Conservation (phyloP, 2,329 filamentous ascomycete genomes). For the Penicillium oxalicum region DNA sequence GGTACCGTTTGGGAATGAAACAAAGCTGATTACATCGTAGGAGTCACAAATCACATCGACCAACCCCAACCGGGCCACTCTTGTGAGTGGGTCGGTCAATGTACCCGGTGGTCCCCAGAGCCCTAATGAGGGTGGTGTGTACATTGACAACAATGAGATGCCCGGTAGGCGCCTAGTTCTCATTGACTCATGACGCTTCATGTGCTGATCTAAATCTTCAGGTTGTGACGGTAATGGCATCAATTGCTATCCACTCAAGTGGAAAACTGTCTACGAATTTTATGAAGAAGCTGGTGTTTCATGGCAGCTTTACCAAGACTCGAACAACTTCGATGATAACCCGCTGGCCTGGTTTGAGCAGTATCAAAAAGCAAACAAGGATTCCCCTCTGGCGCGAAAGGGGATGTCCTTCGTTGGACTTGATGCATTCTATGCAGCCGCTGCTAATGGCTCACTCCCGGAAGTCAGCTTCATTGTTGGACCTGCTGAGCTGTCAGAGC, state of each 20-base stretch:
- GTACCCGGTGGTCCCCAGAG: slow-evolving; percentile 44
- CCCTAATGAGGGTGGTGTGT: slow-evolving; percentile 41
- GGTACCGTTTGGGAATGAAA: no score
- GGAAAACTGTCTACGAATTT: slow-evolving; percentile 48
- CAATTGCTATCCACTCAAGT: slow-evolving; percentile 51
- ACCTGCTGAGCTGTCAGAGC: slow-evolving; percentile 49
- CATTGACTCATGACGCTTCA: neutral
- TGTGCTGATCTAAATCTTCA: slow-evolving; percentile 1
- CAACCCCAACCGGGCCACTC: slow-evolving; percentile 49
- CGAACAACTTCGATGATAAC: slow-evolving; percentile 52
- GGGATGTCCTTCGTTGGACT: slow-evolving; percentile 46
- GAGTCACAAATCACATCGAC: slow-evolving; percentile 49
- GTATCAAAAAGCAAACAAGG: slow-evolving; percentile 42
- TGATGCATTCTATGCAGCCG: slow-evolving; percentile 46
- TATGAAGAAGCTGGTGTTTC: slow-evolving; percentile 45
- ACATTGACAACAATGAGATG: slow-evolving; percentile 48
- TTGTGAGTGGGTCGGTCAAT: slow-evolving; percentile 50
- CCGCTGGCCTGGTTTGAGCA: slow-evolving; percentile 50
- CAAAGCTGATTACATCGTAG: slow-evolving; percentile 12
- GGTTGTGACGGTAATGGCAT: slow-evolving; percentile 42
- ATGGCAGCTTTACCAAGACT: slow-evolving; percentile 49
- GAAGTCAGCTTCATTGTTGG: slow-evolving; percentile 48
- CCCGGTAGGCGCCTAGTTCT: slow-evolving; percentile 30
- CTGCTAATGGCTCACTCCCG: slow-evolving; percentile 48
- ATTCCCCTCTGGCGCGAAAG: slow-evolving; percentile 41